Evolutionary conservation across 148 eudicot genomes (phyloP).

Genomic region (Chenopodium quinoa): DNA sequence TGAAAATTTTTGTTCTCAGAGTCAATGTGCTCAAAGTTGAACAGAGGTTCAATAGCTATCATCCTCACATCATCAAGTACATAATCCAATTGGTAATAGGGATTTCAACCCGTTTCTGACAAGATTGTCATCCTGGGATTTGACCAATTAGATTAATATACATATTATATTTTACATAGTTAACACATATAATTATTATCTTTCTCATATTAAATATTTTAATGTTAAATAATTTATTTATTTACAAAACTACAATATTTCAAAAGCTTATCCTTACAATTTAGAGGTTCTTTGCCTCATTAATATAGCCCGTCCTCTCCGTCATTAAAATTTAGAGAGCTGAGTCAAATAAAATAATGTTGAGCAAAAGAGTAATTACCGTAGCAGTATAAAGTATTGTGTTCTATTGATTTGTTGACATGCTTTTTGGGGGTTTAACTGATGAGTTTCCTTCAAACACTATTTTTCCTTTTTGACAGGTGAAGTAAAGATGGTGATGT

Average conservation of each 20-base stretch:
- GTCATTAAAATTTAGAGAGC: background rate
- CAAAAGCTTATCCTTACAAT: background rate
- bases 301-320: background rate
- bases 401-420: background rate
- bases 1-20: too few relatives aligned
- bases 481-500: constrained; percentile 97
- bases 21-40: too few relatives aligned
- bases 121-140: too few relatives aligned
- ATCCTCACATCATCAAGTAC: too few relatives aligned
- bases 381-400: background rate
- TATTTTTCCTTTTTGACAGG: constrained; percentile 33
- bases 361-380: background rate
- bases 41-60: too few relatives aligned
- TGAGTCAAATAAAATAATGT: background rate
- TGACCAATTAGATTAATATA: too few relatives aligned
- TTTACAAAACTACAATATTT: background rate
- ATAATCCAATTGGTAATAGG: too few relatives aligned
- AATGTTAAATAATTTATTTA: too few relatives aligned
- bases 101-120: too few relatives aligned
- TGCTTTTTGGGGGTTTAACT: background rate
- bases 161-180: too few relatives aligned
- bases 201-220: too few relatives aligned
- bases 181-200: too few relatives aligned
- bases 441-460: background rate
- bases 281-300: background rate